Evolutionary conservation across 805 yeast species (phyloP), one percentile per base, ranked within the genome.

Genomic region (Wickerhamiella slavikovae): DNA sequence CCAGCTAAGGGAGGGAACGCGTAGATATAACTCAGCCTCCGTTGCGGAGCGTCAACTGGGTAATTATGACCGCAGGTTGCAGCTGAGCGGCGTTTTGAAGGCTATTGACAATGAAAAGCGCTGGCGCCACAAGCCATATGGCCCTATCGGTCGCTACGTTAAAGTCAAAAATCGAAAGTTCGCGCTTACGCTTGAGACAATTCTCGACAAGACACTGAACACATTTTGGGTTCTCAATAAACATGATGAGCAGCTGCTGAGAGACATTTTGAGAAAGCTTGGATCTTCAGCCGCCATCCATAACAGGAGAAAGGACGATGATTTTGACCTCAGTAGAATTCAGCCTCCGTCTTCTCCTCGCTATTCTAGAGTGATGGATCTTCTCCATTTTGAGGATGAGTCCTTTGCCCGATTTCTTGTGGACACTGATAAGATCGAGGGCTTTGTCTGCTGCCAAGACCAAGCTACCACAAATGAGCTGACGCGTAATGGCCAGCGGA

Each of bases 61-160:
- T 18, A 18, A 18, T 18, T 18, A 18, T 18, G 10, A 18, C 10
- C 21, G 9, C 21, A 18, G 11, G 5, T 12, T 12, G 17, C 6
- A 11, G 8, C 17, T 24, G 7, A 6, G 6, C 12, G 10, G 11
- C 12, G 17, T 13, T 13, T 13, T 5, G 17, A n/a, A 11, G 8
- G 26, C 26, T 7, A 24, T 24, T 17, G 17, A 24, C 5, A 11
- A 12, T 6, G 7, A 8, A 8, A 22, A 22, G 14, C 13, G 24
- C 6, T 28, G 32, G 26, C 59, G 58, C 12, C 41, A 48, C 2
- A 43, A 43, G 21, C 92, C 93, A 0, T 48, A 73, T 12, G 96
- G 96, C 0, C 98, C 98, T 0, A 37, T 85, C 2, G 94, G 93
- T 1, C 38, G 58, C 3, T 52, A 54, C 35, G 56, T 80, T 2